Conservation (phyloP, 371 early-diverging fungal genomes). For the Dichotomocladium elegans region DNA sequence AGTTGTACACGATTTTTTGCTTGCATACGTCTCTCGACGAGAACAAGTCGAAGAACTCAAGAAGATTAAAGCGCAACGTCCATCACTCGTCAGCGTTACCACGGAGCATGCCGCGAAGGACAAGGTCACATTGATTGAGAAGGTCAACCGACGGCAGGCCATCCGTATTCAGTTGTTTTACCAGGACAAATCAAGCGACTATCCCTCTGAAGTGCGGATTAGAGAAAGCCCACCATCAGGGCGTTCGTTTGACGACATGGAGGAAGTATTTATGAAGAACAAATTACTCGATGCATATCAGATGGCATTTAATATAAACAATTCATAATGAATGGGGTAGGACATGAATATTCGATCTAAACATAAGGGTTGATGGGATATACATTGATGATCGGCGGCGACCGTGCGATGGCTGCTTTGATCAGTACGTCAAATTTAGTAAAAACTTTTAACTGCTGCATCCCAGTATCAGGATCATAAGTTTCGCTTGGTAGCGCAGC, state of each 20-base stretch:
- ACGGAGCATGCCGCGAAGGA: background rate
- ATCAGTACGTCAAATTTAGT: conserved; percentile 25
- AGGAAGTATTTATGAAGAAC: background rate
- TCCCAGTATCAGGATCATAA: conserved; percentile 14
- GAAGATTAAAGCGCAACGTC: background rate
- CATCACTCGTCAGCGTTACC: background rate
- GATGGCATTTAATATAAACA: background rate
- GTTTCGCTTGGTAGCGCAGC: background rate
- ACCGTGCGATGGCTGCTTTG: conserved; percentile 25
- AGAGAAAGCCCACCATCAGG: background rate
- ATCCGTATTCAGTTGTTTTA: background rate
- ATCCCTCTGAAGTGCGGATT: background rate
- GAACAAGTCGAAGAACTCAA: conserved; percentile 25
- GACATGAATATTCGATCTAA: no score
- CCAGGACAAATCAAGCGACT: background rate
- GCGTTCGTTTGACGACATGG: background rate
- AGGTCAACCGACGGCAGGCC: background rate
- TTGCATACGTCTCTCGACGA: conserved; percentile 34
- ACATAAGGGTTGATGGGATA: conserved; percentile 37
- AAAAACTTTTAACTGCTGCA: conserved; percentile 29
- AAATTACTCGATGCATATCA: conserved; percentile 1
- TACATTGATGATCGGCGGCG: conserved; percentile 36
- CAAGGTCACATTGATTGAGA: background rate
- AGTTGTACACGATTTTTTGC: conserved; percentile 29
- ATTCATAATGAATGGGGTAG: background rate